These are phyloP conservation scores for Ambrosiella beaveri DNA, from an alignment of 2,329 filamentous ascomycete genomes.

Conservation along the genomic window DNA sequence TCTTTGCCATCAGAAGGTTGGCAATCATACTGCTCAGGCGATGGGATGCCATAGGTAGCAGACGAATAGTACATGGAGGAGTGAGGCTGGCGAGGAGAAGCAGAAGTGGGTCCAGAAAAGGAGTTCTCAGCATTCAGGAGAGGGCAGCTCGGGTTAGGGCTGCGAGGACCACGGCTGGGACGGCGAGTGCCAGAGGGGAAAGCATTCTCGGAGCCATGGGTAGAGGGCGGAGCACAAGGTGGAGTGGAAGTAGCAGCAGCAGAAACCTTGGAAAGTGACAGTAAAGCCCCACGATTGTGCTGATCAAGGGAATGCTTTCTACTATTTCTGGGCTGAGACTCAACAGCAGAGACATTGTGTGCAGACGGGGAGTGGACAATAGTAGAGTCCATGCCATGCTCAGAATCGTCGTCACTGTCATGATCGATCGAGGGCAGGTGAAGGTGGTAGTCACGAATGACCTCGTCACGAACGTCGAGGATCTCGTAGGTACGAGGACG, in stretches of 20 bases:
- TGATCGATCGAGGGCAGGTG: conserved; percentile 14
- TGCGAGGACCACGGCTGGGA: not conserved
- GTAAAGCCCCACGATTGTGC: not conserved
- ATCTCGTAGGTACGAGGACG: conserved; percentile 21
- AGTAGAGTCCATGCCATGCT: conserved; percentile 1
- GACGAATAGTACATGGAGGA: not conserved
- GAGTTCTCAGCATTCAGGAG: not conserved
- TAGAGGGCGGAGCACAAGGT: not conserved
- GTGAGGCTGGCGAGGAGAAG: not conserved
- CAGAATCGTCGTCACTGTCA: conserved; percentile 11
- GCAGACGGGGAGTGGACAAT: not conserved
- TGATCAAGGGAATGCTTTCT: not conserved
- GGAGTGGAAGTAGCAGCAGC: not conserved
- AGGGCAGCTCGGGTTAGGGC: conserved; percentile 1
- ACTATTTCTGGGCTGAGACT: not conserved
- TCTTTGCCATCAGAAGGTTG: not conserved
- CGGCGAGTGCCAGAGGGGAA: not conserved
- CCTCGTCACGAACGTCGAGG: conserved; percentile 22
- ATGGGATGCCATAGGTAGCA: not conserved
- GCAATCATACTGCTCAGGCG: not conserved
- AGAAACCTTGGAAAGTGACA: not conserved
- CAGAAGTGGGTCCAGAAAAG: not conserved
- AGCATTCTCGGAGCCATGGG: not conserved
- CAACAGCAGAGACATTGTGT: not conserved
- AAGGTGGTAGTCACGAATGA: conserved; percentile 22